Conservation (phyloP, 163 green algal species). For the Volvox carteri region DNA sequence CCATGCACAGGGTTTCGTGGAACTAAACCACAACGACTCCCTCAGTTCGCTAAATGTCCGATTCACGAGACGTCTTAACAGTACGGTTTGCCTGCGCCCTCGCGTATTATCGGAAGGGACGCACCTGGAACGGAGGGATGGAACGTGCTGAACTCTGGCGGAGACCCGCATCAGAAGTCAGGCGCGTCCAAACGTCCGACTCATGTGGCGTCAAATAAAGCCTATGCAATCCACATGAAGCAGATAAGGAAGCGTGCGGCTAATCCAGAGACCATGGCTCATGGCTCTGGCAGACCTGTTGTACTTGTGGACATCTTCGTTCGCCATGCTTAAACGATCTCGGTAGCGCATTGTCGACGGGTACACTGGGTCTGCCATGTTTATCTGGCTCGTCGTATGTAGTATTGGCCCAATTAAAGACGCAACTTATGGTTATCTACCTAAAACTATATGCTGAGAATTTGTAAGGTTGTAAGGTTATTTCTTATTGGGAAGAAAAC, state of each 20-base stretch:
- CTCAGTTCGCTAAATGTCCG: too few relatives aligned
- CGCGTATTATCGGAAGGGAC: background rate
- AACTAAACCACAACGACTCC: too few relatives aligned
- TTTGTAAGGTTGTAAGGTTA: too few relatives aligned
- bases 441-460: too few relatives aligned
- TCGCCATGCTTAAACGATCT: background rate
- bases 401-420: too few relatives aligned
- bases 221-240: background rate
- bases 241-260: background rate
- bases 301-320: constrained; percentile 32
- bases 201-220: constrained; percentile 32
- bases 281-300: constrained; percentile 16
- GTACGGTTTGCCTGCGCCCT: too few relatives aligned
- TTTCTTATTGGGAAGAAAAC: background rate
- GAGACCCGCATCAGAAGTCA: constrained; percentile 1
- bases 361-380: constrained; percentile 22
- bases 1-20: too few relatives aligned
- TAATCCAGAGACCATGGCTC: constrained; percentile 3
- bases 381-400: background rate
- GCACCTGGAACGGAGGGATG: constrained; percentile 5
- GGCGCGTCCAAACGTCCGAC: constrained; percentile 6
- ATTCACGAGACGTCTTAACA: too few relatives aligned
- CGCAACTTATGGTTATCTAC: too few relatives aligned
- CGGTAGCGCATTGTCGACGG: constrained; percentile 14
- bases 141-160: background rate